Evolutionary conservation across 495 filamentous ascomycete species (phyloP).

Genomic region (Mytilinidion resinicola): DNA sequence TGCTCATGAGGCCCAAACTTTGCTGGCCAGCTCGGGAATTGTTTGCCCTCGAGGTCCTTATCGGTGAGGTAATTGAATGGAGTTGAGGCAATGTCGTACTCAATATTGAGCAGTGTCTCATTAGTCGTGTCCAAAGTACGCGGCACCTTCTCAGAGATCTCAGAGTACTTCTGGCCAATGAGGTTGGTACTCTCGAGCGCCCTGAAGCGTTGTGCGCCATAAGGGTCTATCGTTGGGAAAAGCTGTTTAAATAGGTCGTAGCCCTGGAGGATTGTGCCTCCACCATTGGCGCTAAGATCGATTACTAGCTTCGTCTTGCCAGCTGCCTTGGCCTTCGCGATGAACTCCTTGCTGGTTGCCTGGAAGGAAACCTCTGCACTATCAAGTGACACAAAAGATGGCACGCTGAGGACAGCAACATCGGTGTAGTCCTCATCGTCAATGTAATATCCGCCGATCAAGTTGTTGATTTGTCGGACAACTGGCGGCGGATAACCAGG

Average conservation of each 20-base stretch:
- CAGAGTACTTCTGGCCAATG: constrained; percentile 40
- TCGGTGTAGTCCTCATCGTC: constrained; percentile 41
- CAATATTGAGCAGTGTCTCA: constrained; percentile 11
- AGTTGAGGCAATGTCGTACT: constrained; percentile 17
- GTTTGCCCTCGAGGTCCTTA: constrained; percentile 10
- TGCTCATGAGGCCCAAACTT: constrained; percentile 20
- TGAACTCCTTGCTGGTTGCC: constrained; percentile 35
- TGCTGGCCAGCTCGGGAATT: constrained; percentile 21
- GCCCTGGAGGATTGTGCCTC: constrained; percentile 34
- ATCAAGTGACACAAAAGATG: constrained; percentile 26
- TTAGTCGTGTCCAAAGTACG: constrained; percentile 6
- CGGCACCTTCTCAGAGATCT: constrained; percentile 19
- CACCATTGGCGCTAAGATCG: constrained; percentile 34
- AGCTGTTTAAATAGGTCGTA: constrained; percentile 40
- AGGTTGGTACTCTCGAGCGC: constrained; percentile 42
- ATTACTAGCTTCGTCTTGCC: constrained; percentile 35
- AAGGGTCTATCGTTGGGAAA: constrained; percentile 42
- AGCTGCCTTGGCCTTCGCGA: constrained; percentile 34
- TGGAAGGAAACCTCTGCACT: constrained; percentile 35
- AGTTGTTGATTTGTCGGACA: constrained; percentile 34
- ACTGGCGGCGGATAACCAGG: constrained; percentile 49
- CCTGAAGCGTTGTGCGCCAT: constrained; percentile 41
- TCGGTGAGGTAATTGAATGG: constrained; percentile 26
- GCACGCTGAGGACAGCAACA: constrained; percentile 40
- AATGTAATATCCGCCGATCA: constrained; percentile 45